Percentiles rank a stretch among this genome's conserved stretches.
These are phyloP conservation scores for Apiospora koreana DNA, from an alignment of 2,329 filamentous ascomycete species.

Conservation along the genomic window DNA sequence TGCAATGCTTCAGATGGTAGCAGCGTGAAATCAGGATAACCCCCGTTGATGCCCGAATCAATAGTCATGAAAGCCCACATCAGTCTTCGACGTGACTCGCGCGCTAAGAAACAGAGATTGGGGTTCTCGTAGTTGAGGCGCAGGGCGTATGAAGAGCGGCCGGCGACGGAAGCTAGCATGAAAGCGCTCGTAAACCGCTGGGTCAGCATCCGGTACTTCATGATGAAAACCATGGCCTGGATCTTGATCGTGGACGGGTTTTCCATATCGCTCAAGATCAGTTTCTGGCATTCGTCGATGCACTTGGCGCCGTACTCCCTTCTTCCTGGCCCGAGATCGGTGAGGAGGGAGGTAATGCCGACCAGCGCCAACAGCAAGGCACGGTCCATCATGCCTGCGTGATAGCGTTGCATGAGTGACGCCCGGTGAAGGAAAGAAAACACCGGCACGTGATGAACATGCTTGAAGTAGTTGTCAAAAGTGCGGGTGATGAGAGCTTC, in stretches of 20 bases:
- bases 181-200: constrained; percentile 48
- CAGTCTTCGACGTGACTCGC: constrained; percentile 44
- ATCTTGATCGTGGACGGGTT: constrained; percentile 59
- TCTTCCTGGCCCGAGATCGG: constrained; percentile 53
- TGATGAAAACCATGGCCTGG: constrained; percentile 46
- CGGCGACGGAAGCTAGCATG: constrained; percentile 47
- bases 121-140: constrained; percentile 51
- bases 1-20: constrained; percentile 39
- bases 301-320: constrained; percentile 55
- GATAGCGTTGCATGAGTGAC: constrained; percentile 60
- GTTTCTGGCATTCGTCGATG: constrained; percentile 54
- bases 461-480: constrained; percentile 59
- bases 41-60: constrained; percentile 44
- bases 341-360: constrained; percentile 57
- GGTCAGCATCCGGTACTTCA: constrained; percentile 48
- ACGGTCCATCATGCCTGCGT: constrained; percentile 56
- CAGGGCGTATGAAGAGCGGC: constrained; percentile 50
- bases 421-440: constrained; percentile 61
- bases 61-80: constrained; percentile 50
- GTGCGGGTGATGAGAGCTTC: constrained; percentile 53
- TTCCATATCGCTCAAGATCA: constrained; percentile 55
- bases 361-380: constrained; percentile 55
- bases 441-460: constrained; percentile 60
- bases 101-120: constrained; percentile 44
- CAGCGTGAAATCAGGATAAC: constrained; percentile 41